Evolutionary conservation across 768 basidiomycete genomes (phyloP).

Genomic region (Kwoniella heveanensis): DNA sequence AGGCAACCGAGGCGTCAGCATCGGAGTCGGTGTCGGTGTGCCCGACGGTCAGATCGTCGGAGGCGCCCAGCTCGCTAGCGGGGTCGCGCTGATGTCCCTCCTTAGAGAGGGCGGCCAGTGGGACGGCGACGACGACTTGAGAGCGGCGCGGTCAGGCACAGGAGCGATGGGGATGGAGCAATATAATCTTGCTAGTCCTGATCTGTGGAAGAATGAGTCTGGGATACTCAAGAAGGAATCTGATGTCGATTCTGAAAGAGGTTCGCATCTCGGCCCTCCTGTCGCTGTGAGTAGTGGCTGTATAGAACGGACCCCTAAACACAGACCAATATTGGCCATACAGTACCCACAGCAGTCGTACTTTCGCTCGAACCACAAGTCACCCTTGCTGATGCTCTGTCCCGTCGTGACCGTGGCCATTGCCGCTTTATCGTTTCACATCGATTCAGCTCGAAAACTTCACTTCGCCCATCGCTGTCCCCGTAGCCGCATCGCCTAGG

Average conservation of each 20-base stretch:
- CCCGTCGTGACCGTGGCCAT: too few relatives aligned
- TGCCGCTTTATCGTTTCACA: too few relatives aligned
- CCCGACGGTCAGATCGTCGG: constrained; percentile 6
- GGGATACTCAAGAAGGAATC: background rate
- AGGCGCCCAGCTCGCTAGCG: constrained; percentile 18
- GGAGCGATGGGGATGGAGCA: background rate
- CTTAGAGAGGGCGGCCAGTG: constrained; percentile 46
- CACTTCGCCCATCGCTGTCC: constrained; percentile 29
- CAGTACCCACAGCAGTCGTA: too few relatives aligned
- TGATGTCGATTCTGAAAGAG: background rate
- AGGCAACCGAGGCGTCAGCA: background rate
- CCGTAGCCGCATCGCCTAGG: background rate
- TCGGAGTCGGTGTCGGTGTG: constrained; percentile 31
- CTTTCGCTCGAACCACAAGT: too few relatives aligned
- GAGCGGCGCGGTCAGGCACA: constrained; percentile 3
- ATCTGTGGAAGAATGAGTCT: background rate
- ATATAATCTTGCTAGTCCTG: background rate
- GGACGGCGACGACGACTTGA: constrained; percentile 37
- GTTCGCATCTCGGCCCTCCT: constrained; percentile 10
- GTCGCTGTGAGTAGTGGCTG: constrained; percentile 1
- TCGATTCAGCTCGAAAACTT: constrained; percentile 29
- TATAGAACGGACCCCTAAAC: too few relatives aligned
- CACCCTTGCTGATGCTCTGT: too few relatives aligned
- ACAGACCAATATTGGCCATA: too few relatives aligned
- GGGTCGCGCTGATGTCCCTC: constrained; percentile 38